phyloP scores from a whole-genome alignment of 352 stramenopile species.

The Plasmopara muralis region DNA sequence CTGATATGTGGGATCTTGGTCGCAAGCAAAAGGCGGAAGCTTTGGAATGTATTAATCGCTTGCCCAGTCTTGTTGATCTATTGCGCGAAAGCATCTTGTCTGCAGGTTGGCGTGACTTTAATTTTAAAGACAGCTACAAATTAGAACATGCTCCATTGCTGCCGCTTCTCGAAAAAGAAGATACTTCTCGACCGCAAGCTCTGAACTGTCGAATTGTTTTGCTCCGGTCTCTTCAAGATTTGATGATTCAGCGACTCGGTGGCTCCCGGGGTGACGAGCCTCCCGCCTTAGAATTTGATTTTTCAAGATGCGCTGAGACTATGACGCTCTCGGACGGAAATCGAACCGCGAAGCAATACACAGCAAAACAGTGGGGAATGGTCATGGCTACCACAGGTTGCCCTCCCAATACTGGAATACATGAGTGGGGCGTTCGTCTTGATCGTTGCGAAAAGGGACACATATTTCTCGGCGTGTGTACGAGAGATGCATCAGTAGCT shows the following conservation, averaged over 20 bases:
- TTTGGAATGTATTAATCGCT: slow-evolving; percentile 57
- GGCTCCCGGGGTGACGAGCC: slow-evolving; percentile 65
- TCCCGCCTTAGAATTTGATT: slow-evolving; percentile 81
- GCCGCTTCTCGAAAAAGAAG: slow-evolving; percentile 46
- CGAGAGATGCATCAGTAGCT: slow-evolving; percentile 75
- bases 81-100: slow-evolving; percentile 63
- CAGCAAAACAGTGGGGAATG: slow-evolving; percentile 88
- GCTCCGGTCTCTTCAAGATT: slow-evolving; percentile 76
- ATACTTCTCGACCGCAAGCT: slow-evolving; percentile 8
- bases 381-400: slow-evolving; percentile 83
- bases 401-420: slow-evolving; percentile 75
- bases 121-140: slow-evolving; percentile 52
- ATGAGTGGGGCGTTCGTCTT: slow-evolving; percentile 83
- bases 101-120: slow-evolving; percentile 47
- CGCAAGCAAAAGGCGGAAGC: slow-evolving; percentile 56
- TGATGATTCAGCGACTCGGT: slow-evolving; percentile 77
- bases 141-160: slow-evolving; percentile 61
- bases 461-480: slow-evolving; percentile 86
- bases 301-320: slow-evolving; percentile 79
- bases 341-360: slow-evolving; percentile 84
- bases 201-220: slow-evolving; percentile 54
- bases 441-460: slow-evolving; percentile 87
- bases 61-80: slow-evolving; percentile 53
- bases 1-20: slow-evolving; percentile 61
- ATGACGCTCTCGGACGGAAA: slow-evolving; percentile 83